Evolutionary conservation across 176 grass and related monocot species (phyloP).

Genomic region (Zoysia pacifica): DNA sequence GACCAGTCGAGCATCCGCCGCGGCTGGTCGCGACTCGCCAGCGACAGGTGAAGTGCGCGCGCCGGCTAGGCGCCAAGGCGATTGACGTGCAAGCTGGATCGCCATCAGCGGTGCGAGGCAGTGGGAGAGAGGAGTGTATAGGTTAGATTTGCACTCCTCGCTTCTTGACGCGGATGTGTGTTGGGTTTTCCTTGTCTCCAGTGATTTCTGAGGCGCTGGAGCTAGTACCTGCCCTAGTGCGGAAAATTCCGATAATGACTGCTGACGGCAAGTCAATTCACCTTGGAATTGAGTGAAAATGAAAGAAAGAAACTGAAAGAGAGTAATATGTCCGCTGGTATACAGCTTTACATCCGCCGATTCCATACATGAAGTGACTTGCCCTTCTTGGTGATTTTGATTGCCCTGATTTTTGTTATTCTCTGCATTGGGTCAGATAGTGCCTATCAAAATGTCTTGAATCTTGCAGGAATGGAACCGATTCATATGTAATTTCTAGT

Average conservation of each 20-base stretch:
- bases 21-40: neutral
- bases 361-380: neutral
- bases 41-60: conserved; percentile 16
- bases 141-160: conserved; percentile 19
- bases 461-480: neutral
- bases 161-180: conserved; percentile 12
- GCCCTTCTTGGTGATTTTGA: neutral
- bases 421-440: neutral
- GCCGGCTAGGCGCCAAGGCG: conserved; percentile 35
- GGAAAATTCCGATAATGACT: neutral
- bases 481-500: neutral
- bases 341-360: neutral
- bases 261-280: neutral
- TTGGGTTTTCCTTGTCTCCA: neutral
- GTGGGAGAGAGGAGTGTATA: neutral
- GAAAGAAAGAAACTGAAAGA: conserved; percentile 6
- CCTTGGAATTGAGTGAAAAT: neutral
- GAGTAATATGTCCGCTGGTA: neutral
- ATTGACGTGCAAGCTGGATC: conserved; percentile 27
- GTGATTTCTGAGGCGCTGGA: conserved; percentile 2
- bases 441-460: neutral
- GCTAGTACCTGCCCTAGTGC: neutral
- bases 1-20: neutral
- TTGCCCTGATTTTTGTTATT: neutral
- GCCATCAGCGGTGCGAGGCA: conserved; percentile 1